Conservation (phyloP, 2,329 filamentous ascomycete genomes). For the Sclerotinia sclerotiorum region DNA sequence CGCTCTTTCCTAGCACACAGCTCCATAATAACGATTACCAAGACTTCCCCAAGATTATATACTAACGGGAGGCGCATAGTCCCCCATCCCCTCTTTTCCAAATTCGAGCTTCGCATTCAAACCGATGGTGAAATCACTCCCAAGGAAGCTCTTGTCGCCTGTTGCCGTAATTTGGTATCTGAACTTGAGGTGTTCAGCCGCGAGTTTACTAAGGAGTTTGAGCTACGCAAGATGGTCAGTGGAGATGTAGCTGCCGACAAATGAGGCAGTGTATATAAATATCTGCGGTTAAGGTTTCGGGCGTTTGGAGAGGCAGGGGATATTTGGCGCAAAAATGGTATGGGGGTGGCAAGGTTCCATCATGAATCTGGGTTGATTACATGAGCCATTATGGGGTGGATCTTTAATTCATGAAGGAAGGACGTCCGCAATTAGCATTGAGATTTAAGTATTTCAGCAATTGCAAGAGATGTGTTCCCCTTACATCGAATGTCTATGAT, state of each 20-base stretch:
- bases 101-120: conserved; percentile 77
- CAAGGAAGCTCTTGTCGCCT: conserved; percentile 80
- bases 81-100: conserved; percentile 47
- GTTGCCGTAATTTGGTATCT: conserved; percentile 78
- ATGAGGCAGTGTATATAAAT: conserved; percentile 15
- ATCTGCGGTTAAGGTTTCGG: not conserved
- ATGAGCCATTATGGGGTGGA: not conserved
- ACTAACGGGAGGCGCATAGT: conserved; percentile 30
- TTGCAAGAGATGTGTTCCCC: not conserved
- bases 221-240: conserved; percentile 80
- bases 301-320: not conserved
- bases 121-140: conserved; percentile 86
- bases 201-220: conserved; percentile 90
- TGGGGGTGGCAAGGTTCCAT: not conserved
- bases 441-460: conserved; percentile 3
- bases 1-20: conserved; percentile 41
- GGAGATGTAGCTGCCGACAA: conserved; percentile 32
- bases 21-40: not conserved
- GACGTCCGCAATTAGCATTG: not conserved
- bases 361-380: conserved; percentile 7
- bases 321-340: conserved; percentile 11
- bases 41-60: not conserved
- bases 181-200: conserved; percentile 77
- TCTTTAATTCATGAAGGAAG: not conserved
- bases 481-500: not conserved